Conservation (phyloP, 2,329 filamentous ascomycete species). For the Monilinia polystroma region DNA sequence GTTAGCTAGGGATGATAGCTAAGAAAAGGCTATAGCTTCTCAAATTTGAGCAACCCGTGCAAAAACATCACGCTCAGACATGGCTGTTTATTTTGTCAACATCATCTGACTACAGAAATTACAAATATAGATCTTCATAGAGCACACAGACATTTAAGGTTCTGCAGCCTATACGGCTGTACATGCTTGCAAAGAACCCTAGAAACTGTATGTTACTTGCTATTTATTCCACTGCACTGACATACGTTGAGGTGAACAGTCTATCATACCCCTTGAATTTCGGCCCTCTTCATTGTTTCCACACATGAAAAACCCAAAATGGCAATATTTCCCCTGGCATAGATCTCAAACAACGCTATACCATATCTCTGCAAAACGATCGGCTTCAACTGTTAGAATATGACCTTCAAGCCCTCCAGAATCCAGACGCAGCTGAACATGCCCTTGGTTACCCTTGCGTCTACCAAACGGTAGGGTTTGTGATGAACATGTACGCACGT, state of each 20-base stretch:
- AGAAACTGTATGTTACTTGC: not conserved
- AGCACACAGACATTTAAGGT: slow-evolving; percentile 11
- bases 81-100: not conserved
- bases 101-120: not conserved
- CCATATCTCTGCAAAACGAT: slow-evolving; percentile 1
- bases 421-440: not conserved
- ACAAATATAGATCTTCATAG: not conserved
- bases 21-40: not conserved
- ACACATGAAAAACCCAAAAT: not conserved
- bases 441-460: not conserved
- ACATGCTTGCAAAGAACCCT: not conserved
- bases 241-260: slow-evolving; percentile 9
- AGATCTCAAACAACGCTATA: slow-evolving; percentile 1
- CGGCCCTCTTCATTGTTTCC: not conserved
- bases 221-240: not conserved
- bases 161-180: not conserved
- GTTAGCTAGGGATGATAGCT: not conserved
- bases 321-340: not conserved
- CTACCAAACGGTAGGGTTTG: not conserved
- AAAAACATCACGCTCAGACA: not conserved
- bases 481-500: slow-evolving; percentile 10
- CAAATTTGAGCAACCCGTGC: not conserved
- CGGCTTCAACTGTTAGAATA: not conserved
- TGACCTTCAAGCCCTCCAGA: not conserved
- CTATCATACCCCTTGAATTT: slow-evolving; percentile 12